Evolutionary conservation across 345 rosid genomes (phyloP), one percentile per base, ranked within the genome.

Genomic region (Syzygium aromaticum): DNA sequence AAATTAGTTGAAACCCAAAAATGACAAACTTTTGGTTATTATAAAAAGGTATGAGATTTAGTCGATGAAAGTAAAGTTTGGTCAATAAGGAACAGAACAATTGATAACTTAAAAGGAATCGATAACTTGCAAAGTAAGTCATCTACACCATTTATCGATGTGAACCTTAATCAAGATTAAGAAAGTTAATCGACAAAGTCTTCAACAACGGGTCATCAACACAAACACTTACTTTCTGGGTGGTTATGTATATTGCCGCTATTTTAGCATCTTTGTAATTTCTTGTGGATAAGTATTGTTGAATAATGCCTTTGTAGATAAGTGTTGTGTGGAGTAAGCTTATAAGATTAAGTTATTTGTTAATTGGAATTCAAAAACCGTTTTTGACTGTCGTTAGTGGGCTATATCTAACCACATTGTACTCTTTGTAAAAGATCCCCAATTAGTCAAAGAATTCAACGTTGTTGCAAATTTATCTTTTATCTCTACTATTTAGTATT

Each of bases 111-210:
- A 21, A 64, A 28, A 5, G 11, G 0, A 63, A 28, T 30, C 8
- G 5, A 28, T 21, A 63, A 63, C 38, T 63, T 0, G 1, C 5
- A 9, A 63, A 63, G 77, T 16, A 30, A 28, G 21, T 16, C 16
- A 8, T 64, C 1, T 10, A 2, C 30, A 64, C 28, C 19, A 64
- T 64, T 8, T 28, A 64, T 0, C 1, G 0, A 54, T 4, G 25
- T 21, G 59, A 54, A 23, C 59, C 22, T 54, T 54, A 54, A 54
- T 54, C 59, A 28, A 28, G 40, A 14, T 28, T 28, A 28, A 14
- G 77, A 40, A 28, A 3, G 77, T 15, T 64, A 64, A 64, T 28
- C 19, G 9, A 28, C 21, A 64, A 28, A 63, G 40, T 63, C 7
- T 14, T 28, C 21, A 28, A 64, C 77, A 64, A 28, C 0, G 40